Conservation (phyloP, 495 filamentous ascomycete genomes). For the Amphirosellinia nigrospora region DNA sequence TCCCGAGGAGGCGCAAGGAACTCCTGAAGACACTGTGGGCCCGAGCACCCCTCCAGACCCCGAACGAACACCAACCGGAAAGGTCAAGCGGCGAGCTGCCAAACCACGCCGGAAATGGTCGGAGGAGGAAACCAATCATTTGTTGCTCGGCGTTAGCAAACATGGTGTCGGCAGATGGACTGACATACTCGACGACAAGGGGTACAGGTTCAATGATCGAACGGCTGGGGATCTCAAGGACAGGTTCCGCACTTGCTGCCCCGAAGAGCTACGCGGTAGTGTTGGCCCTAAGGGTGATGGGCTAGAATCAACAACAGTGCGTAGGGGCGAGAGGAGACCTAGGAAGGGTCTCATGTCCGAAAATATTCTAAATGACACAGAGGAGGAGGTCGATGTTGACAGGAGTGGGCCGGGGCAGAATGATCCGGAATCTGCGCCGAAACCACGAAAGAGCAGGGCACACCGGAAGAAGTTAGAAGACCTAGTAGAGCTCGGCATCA, state of each 20-base stretch:
- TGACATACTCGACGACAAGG: slow-evolving; percentile 75
- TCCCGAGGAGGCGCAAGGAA: slow-evolving; percentile 32
- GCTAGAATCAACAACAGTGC: slow-evolving; percentile 26
- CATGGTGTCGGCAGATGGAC: slow-evolving; percentile 92
- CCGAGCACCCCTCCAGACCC: slow-evolving; percentile 38
- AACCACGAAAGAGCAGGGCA: slow-evolving; percentile 53
- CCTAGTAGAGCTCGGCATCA: slow-evolving; percentile 62
- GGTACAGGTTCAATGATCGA: slow-evolving; percentile 76
- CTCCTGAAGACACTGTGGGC: slow-evolving; percentile 36
- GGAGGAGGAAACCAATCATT: slow-evolving; percentile 78
- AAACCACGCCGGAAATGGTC: slow-evolving; percentile 73
- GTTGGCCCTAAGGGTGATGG: slow-evolving; percentile 27
- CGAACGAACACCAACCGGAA: slow-evolving; percentile 40
- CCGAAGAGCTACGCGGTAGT: slow-evolving; percentile 56
- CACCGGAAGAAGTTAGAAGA: slow-evolving; percentile 63
- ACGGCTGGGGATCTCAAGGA: slow-evolving; percentile 87
- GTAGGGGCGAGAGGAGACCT: slow-evolving; percentile 33
- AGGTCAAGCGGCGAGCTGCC: slow-evolving; percentile 48
- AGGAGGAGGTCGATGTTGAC: slow-evolving; percentile 36
- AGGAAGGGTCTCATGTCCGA: slow-evolving; percentile 51
- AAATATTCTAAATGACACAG: slow-evolving; percentile 54
- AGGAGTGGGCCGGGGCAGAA: slow-evolving; percentile 31
- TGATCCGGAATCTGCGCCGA: slow-evolving; percentile 38
- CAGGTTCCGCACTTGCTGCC: slow-evolving; percentile 79
- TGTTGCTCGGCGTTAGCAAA: slow-evolving; percentile 77